Evolutionary conservation across 805 yeast genomes (phyloP).

Genomic region (Candida tallmaniae): DNA sequence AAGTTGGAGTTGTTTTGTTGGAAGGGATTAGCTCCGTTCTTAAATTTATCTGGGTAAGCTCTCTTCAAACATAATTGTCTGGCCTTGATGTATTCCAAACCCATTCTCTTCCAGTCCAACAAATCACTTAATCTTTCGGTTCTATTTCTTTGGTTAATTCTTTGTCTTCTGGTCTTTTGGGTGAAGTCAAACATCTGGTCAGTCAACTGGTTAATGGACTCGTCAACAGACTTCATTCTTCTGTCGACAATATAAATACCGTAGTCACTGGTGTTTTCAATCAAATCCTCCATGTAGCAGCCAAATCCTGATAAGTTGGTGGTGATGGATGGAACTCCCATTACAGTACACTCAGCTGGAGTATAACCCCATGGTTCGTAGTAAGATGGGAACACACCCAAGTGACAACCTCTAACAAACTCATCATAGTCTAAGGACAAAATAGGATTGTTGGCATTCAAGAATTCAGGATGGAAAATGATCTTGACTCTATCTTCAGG

Average conservation of each 20-base stretch:
- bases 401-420: constrained; percentile 95
- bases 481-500: constrained; percentile 91
- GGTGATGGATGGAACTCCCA: constrained; percentile 98
- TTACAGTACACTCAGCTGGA: constrained; percentile 98
- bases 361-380: constrained; percentile 99
- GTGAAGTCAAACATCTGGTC: constrained; percentile 88
- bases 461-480: constrained; percentile 95
- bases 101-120: constrained; percentile 98
- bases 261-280: constrained; percentile 89
- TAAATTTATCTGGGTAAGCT: constrained; percentile 86
- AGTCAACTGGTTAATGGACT: constrained; percentile 84
- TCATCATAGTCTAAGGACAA: constrained; percentile 93
- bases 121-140: constrained; percentile 91
- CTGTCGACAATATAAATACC: constrained; percentile 97
- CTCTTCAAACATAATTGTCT: constrained; percentile 86
- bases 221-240: constrained; percentile 87
- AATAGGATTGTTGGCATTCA: constrained; percentile 91
- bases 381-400: constrained; percentile 97
- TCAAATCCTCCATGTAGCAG: constrained; percentile 96
- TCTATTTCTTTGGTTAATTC: constrained; percentile 96
- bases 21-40: constrained; percentile 46
- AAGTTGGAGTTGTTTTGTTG: constrained; percentile 39
- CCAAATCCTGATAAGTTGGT: constrained; percentile 96
- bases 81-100: constrained; percentile 92
- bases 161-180: constrained; percentile 87